These are phyloP conservation scores for Lactifluus subvellereus DNA, from an alignment of 768 basidiomycete species.

Conservation along the genomic window DNA sequence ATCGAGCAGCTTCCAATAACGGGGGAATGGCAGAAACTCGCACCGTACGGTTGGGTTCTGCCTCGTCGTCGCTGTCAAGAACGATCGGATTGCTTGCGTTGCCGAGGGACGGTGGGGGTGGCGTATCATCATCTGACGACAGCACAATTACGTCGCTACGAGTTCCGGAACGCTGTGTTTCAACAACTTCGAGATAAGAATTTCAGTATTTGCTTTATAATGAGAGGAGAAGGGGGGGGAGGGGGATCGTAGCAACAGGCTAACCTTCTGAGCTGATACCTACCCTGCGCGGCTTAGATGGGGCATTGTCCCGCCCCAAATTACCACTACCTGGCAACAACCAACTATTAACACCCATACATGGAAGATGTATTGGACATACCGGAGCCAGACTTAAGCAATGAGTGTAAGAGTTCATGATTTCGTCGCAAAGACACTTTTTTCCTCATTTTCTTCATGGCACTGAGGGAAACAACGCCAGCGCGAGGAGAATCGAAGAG, in stretches of 20 bases:
- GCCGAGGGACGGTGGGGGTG: background rate
- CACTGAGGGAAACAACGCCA: background rate
- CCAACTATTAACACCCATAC: background rate
- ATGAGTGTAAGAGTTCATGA: background rate
- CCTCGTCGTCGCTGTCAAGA: slow-evolving; percentile 18
- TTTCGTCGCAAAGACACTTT: slow-evolving; percentile 2
- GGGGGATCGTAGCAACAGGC: background rate
- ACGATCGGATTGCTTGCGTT: slow-evolving; percentile 16
- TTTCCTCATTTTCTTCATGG: background rate
- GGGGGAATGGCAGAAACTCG: background rate
- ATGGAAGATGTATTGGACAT: background rate
- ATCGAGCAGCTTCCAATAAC: background rate
- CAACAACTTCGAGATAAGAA: background rate
- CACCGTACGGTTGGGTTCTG: background rate
- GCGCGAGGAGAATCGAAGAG: background rate
- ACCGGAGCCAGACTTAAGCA: background rate
- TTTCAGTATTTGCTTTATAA: background rate
- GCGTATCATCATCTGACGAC: slow-evolving; percentile 9
- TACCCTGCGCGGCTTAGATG: background rate
- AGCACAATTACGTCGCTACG: slow-evolving; percentile 7
- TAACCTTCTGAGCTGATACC: slow-evolving; percentile 2
- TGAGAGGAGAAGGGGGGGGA: background rate
- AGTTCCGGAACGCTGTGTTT: background rate
- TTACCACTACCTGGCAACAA: background rate
- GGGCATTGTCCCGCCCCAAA: background rate